A percentile compares a stretch with the other conserved stretches of the same genome.
Evolutionary conservation across 2,329 filamentous ascomycete species (phyloP).

Genomic region (Penicillium verrucosum): DNA sequence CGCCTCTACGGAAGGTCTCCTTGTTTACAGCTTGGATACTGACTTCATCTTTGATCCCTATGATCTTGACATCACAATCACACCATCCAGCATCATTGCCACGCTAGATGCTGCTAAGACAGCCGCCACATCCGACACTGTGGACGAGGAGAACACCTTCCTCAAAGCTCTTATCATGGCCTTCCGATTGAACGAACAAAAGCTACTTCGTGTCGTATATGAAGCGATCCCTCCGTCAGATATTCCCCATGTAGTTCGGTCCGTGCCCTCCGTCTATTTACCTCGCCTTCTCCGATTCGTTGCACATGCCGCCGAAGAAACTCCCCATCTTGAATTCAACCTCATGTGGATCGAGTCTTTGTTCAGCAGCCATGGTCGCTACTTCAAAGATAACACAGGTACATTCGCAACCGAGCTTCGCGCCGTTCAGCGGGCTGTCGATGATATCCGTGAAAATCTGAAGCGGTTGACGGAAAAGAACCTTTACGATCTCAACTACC

Average conservation of each 20-base stretch:
- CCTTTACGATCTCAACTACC: conserved; percentile 81
- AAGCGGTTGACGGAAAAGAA: conserved; percentile 83
- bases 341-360: conserved; percentile 84
- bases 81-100: conserved; percentile 75
- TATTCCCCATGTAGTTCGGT: conserved; percentile 72
- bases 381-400: conserved; percentile 75
- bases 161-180: conserved; percentile 95
- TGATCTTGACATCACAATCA: conserved; percentile 91
- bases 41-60: conserved; percentile 89
- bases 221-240: conserved; percentile 73
- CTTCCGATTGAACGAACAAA: conserved; percentile 86
- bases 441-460: conserved; percentile 77
- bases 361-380: conserved; percentile 77
- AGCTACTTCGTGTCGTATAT: conserved; percentile 80
- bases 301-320: conserved; percentile 80
- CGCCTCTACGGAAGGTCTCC: conserved; percentile 86
- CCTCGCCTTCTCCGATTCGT: conserved; percentile 81
- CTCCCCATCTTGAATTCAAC: conserved; percentile 92
- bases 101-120: conserved; percentile 57
- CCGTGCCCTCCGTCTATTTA: conserved; percentile 81
- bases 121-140: conserved; percentile 41
- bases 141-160: conserved; percentile 69
- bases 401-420: conserved; percentile 81
- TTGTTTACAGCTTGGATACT: conserved; percentile 89
- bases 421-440: conserved; percentile 74